Evolutionary conservation across 1,139 yeast genomes (phyloP).

Genomic region (Lodderomyces parapsilosis): DNA sequence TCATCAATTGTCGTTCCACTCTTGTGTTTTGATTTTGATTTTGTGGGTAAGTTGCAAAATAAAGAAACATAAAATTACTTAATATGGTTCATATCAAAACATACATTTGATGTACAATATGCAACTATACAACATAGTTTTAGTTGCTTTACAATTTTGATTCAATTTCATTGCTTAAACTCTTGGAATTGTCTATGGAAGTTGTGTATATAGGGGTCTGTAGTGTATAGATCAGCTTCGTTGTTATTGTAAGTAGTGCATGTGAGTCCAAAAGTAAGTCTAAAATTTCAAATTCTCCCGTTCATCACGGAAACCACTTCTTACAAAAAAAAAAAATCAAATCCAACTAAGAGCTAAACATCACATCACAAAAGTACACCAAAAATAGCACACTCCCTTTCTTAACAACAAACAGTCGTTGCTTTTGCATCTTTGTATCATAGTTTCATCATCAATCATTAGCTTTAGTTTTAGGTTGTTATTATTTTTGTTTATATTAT

Average conservation of each 20-base stretch:
- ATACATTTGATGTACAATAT: not conserved
- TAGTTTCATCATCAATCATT: not conserved
- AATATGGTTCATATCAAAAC: not conserved
- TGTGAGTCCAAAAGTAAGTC: not conserved
- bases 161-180: too few relatives aligned
- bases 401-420: not conserved
- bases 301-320: too few relatives aligned
- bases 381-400: not conserved
- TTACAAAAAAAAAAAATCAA: not conserved
- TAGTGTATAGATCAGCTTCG: not conserved
- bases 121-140: not conserved
- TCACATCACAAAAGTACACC: conserved; percentile 2
- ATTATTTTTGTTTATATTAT: not conserved
- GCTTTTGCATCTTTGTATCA: not conserved
- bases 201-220: not conserved
- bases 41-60: not conserved
- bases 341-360: too few relatives aligned
- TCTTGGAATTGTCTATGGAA: too few relatives aligned
- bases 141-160: too few relatives aligned
- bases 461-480: not conserved
- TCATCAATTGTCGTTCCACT: not conserved
- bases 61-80: not conserved
- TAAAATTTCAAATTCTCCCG: too few relatives aligned
- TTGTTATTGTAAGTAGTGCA: not conserved
- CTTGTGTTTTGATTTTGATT: not conserved